These are phyloP conservation scores for Fraxinus anomala DNA, from an alignment of 257 asterid species.

Conservation along the genomic window DNA sequence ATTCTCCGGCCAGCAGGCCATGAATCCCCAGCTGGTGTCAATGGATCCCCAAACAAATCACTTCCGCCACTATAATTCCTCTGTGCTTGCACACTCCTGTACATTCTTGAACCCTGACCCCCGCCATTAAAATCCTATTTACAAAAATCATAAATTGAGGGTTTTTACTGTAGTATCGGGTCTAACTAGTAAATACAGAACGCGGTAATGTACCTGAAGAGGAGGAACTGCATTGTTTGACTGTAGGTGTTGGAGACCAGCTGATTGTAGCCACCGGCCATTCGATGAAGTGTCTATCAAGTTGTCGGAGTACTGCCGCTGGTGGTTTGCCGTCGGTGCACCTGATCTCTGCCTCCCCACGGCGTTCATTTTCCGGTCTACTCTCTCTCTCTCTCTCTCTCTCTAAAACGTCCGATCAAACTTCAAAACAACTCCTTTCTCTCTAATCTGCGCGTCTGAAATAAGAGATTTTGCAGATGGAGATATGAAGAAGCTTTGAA, in stretches of 20 bases:
- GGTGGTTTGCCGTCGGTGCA: conserved; percentile 71
- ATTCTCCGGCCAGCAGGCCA: conserved; percentile 36
- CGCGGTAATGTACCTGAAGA: conserved; percentile 45
- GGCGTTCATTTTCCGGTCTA: conserved; percentile 60
- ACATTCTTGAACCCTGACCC: conserved; percentile 65
- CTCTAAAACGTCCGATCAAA: conserved; percentile 29
- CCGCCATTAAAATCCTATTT: conserved; percentile 77
- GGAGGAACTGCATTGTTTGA: conserved; percentile 62
- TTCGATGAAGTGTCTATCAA: conserved; percentile 69
- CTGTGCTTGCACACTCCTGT: conserved; percentile 60
- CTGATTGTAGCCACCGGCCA: conserved; percentile 91
- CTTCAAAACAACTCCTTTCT: conserved; percentile 12
- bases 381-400: conserved; percentile 15
- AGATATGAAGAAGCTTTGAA: conserved; percentile 27
- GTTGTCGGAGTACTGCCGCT: conserved; percentile 82
- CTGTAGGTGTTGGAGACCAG: conserved; percentile 88
- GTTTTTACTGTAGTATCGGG: conserved; percentile 14
- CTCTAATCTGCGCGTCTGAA: not conserved
- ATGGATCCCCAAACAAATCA: conserved; percentile 67
- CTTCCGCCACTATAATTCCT: conserved; percentile 58
- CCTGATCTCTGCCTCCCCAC: conserved; percentile 85
- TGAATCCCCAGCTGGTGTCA: conserved; percentile 62
- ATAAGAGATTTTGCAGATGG: too few relatives aligned
- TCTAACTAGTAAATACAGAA: conserved; percentile 21
- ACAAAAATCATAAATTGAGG: conserved; percentile 7